Conservation (phyloP, 805 yeast genomes). For the Barnettozyma vustinii region DNA sequence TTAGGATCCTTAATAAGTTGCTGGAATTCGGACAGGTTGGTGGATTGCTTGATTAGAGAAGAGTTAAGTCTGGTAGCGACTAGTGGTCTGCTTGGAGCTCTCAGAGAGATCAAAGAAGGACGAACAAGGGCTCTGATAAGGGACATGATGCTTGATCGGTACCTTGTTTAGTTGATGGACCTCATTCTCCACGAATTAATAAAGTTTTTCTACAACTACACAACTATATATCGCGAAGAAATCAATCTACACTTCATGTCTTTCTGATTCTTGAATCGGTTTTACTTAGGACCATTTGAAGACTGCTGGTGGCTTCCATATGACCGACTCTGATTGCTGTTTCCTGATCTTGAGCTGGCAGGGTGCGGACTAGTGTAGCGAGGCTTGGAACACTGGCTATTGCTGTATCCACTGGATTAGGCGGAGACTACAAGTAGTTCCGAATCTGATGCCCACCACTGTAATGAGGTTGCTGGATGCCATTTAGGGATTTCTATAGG, state of each 20-base stretch:
- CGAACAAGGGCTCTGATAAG: slow-evolving; percentile 9
- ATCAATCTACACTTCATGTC: neutral
- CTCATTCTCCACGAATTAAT: neutral
- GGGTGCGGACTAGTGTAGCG: too few relatives aligned
- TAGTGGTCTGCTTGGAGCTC: slow-evolving; percentile 2
- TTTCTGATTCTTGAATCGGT: neutral
- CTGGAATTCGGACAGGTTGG: slow-evolving; percentile 32
- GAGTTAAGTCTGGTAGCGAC: slow-evolving; percentile 9
- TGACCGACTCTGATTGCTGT: too few relatives aligned
- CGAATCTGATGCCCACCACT: too few relatives aligned
- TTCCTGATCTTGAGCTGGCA: too few relatives aligned
- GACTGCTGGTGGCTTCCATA: too few relatives aligned
- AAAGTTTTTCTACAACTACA: neutral
- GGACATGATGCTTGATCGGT: slow-evolving; percentile 1
- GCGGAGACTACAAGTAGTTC: too few relatives aligned
- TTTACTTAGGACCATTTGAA: neutral
- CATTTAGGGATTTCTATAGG: too few relatives aligned
- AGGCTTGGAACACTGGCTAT: too few relatives aligned
- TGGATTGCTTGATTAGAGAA: slow-evolving; percentile 30
- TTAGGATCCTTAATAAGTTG: slow-evolving; percentile 30
- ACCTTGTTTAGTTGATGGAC: neutral
- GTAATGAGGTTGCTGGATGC: too few relatives aligned
- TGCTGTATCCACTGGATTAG: too few relatives aligned
- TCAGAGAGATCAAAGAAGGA: slow-evolving; percentile 3
- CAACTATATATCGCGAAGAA: neutral